Conservation (phyloP, 768 basidiomycete species). For the Ramaria sp. region DNA sequence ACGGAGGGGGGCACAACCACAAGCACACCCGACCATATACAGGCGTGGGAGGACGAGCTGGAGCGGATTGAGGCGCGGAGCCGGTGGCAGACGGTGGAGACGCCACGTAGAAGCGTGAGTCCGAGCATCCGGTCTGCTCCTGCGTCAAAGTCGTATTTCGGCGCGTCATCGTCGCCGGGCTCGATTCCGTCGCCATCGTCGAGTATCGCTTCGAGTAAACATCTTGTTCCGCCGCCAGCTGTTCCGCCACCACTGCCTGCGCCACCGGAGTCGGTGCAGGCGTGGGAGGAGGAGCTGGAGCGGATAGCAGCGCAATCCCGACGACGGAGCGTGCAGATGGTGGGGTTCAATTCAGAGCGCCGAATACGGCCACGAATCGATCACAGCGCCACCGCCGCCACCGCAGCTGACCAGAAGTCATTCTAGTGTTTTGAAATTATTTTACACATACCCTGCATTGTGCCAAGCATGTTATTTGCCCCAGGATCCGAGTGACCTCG, state of each 20-base stretch:
- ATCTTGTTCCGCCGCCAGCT: not conserved
- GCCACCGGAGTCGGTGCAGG: slow-evolving; percentile 27
- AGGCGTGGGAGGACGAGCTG: slow-evolving; percentile 1
- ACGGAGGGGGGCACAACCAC: not conserved
- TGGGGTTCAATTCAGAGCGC: slow-evolving; percentile 13
- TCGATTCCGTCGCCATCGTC: not conserved
- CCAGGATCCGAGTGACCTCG: not conserved
- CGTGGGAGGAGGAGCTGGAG: slow-evolving; percentile 73
- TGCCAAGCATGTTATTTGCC: not conserved
- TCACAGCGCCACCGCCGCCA: not conserved
- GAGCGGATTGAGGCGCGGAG: not conserved
- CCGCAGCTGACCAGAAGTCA: too few species aligned
- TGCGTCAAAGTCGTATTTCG: not conserved
- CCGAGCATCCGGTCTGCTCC: not conserved
- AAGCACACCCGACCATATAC: not conserved
- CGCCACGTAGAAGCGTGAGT: not conserved
- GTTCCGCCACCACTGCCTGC: not conserved
- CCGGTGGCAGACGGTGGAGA: not conserved
- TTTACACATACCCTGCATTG: not conserved
- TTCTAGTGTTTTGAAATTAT: too few species aligned
- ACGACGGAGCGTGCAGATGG: slow-evolving; percentile 27
- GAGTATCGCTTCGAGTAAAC: not conserved
- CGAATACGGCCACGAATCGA: not conserved
- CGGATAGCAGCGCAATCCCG: slow-evolving; percentile 57
- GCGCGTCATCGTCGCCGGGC: not conserved